A percentile compares a stretch with the other conserved stretches of the same genome.
These are phyloP conservation scores for Excoecaria cochinchinensis DNA, from an alignment of 345 rosid species.

Conservation along the genomic window DNA sequence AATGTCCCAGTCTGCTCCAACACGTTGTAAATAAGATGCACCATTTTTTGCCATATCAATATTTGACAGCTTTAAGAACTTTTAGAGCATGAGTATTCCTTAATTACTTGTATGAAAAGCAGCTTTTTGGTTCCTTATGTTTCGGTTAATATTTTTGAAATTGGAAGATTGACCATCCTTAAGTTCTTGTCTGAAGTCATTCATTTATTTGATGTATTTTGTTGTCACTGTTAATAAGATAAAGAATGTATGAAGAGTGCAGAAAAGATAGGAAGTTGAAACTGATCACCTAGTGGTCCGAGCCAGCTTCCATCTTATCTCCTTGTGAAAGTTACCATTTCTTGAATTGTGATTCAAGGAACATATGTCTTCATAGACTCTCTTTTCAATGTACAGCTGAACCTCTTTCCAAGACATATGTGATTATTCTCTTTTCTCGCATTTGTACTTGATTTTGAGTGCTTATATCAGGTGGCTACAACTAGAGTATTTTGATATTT, in stretches of 20 bases:
- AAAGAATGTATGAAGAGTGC: not conserved
- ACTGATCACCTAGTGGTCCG: not conserved
- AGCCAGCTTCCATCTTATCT: not conserved
- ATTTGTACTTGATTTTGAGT: not conserved
- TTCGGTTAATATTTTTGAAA: not conserved
- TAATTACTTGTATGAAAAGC: not conserved
- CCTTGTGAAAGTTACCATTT: not conserved
- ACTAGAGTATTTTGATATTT: not conserved
- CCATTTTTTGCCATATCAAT: not conserved
- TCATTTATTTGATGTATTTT: not conserved
- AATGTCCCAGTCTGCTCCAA: not conserved
- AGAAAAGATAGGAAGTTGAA: not conserved
- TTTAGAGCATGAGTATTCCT: not conserved
- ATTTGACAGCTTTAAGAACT: not conserved
- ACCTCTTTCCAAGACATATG: no score
- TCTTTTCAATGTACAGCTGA: no score
- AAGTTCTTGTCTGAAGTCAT: not conserved
- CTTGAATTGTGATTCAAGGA: no score
- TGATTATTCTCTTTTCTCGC: not conserved
- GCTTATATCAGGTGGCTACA: not conserved
- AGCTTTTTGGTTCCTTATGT: not conserved
- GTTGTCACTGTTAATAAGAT: not conserved
- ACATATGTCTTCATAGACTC: no score
- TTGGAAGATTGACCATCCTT: not conserved
- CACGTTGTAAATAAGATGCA: not conserved